Conservation (phyloP, 805 yeast genomes). For the Huiozyma sinensis region DNA sequence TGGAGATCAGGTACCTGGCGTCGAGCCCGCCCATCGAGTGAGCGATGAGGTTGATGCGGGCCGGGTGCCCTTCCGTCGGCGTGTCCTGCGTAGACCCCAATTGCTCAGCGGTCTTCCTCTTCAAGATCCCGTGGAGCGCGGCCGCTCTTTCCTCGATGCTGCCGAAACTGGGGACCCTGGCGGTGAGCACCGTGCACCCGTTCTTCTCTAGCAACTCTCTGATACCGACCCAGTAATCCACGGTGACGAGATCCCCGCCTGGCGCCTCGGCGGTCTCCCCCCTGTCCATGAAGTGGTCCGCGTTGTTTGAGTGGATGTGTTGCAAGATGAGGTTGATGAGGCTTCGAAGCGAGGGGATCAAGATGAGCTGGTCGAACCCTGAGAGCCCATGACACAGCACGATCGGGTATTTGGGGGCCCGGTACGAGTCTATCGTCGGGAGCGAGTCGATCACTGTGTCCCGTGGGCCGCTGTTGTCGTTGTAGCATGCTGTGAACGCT, state of each 20-base stretch:
- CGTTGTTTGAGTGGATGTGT: slow-evolving; percentile 10
- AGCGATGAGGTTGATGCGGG: slow-evolving; percentile 64
- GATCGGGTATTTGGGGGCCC: slow-evolving; percentile 59
- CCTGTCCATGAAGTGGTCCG: slow-evolving; percentile 12
- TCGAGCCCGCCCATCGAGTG: slow-evolving; percentile 96
- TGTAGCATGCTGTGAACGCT: not conserved
- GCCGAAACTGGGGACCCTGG: slow-evolving; percentile 77
- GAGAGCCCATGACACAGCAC: slow-evolving; percentile 80
- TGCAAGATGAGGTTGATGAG: slow-evolving; percentile 17
- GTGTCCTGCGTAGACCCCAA: not conserved
- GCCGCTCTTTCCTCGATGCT: slow-evolving; percentile 59
- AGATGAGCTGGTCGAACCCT: slow-evolving; percentile 55
- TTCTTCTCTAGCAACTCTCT: slow-evolving; percentile 44
- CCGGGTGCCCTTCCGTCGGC: slow-evolving; percentile 17
- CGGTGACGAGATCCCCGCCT: slow-evolving; percentile 14
- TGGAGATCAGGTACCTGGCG: slow-evolving; percentile 61
- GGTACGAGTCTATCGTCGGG: not conserved
- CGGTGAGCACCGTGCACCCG: slow-evolving; percentile 62
- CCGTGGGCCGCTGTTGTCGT: not conserved
- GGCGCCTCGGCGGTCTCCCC: not conserved
- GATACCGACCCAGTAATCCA: slow-evolving; percentile 81
- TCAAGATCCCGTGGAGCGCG: slow-evolving; percentile 42
- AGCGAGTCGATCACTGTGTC: not conserved
- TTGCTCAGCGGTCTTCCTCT: slow-evolving; percentile 15
- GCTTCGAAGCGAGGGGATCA: slow-evolving; percentile 34